These are phyloP conservation scores for Talaromyces borbonicus DNA, from an alignment of 495 filamentous ascomycete genomes.

Conservation along the genomic window DNA sequence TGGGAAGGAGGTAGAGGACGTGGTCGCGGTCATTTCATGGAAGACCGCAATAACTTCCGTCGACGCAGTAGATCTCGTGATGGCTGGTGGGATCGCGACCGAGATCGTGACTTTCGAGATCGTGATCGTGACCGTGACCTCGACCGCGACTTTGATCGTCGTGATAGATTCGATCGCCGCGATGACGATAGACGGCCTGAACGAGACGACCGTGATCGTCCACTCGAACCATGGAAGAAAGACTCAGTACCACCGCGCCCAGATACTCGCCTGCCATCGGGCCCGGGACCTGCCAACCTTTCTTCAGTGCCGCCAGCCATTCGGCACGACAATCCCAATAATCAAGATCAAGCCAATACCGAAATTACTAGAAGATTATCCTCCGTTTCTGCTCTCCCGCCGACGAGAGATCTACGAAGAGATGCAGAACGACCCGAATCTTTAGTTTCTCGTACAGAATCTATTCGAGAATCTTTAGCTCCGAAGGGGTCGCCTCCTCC, in stretches of 20 bases:
- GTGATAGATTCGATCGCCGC: constrained; percentile 34
- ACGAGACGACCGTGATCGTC: constrained; percentile 49
- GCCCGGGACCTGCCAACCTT: constrained; percentile 16
- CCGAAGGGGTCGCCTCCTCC: constrained; percentile 54
- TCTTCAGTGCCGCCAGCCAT: constrained; percentile 15
- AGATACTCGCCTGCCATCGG: constrained; percentile 22
- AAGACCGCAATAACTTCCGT: constrained; percentile 50
- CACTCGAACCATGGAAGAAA: constrained; percentile 46
- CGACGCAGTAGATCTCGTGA: constrained; percentile 63
- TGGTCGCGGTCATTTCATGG: constrained; percentile 41
- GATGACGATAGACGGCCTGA: constrained; percentile 36
- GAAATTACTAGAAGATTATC: constrained; percentile 32
- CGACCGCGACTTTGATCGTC: constrained; percentile 29
- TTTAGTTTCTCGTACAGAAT: constrained; percentile 27
- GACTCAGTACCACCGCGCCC: constrained; percentile 20
- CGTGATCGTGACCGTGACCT: constrained; percentile 22
- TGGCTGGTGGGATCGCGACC: constrained; percentile 41
- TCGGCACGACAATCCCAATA: too few relatives aligned
- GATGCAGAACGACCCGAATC: constrained; percentile 34
- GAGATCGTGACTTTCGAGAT: constrained; percentile 33
- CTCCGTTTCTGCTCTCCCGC: constrained; percentile 10
- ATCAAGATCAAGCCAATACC: constrained; percentile 20
- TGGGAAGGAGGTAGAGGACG: constrained; percentile 51
- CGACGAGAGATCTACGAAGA: constrained; percentile 26
- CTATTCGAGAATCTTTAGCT: constrained; percentile 23